Base-by-base conservation (phyloP, 140 eudicot genomes). In the Eryngium alpinum region DNA sequence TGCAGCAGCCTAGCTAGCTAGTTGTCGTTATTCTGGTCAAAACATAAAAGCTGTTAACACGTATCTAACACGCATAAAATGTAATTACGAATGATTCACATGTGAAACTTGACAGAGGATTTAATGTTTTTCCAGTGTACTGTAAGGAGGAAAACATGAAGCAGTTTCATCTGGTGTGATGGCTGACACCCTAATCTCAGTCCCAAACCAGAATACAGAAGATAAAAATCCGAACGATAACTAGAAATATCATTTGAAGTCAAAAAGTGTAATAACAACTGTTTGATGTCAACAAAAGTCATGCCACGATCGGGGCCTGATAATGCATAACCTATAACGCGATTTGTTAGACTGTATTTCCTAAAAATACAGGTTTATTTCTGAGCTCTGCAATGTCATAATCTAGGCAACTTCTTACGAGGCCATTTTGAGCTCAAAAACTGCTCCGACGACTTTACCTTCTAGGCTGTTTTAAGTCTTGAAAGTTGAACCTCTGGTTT, bases 81-180 rank as follows among this genome's bases (percentile, higher is more conserved):
- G 65, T 18, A 51, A 63, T 25, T 63, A 5, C 49, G 33, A 24
- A 75, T 49, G 9, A 77, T 28, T 27, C 52, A 65, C 79, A 76
- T 12, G 79, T 53, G 51, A 28, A n/a, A 46, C 67, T 77, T 6
- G 31, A 51, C 80, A 53, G 69, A 77, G 51, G 56, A 60, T 63
- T 25, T 78, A 57, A 57, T 21, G 50, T n/a, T 21, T 75, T 21
- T 51, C 49, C 79, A 38, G 46, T 38, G 46, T 38, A 38, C 46
- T 38, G 46, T 38, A 38, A 7, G 46, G 46, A 38, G 46, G 46
- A 38, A 38, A 7, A n/a, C n/a, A n/a, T 63, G 70, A 3, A 62
- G 70, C 16, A 22, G 32, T n/a, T n/a, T 62, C 70, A 21, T 62
- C 27, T 62, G 70, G 32, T 22, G 32, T 62, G 70, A n/a, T 62